phyloP scores from a whole-genome alignment of 2,329 filamentous ascomycete species.

The Lasiodiplodia gonubiensis region DNA sequence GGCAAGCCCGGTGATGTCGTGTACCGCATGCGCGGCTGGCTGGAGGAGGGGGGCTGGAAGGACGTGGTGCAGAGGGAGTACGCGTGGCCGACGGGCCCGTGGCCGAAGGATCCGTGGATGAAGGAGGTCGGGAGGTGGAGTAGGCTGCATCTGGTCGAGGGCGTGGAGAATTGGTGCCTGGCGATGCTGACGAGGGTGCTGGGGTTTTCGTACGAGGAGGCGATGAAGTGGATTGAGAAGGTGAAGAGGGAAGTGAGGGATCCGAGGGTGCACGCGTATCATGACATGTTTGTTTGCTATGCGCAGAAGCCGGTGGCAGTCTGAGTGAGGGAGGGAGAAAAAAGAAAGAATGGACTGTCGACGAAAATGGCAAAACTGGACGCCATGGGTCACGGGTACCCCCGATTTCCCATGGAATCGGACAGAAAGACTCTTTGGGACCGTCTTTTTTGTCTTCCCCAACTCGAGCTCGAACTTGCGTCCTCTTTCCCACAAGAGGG shows the following conservation, averaged over 20 bases:
- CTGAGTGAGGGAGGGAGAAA: not conserved
- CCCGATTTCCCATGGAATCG: no score
- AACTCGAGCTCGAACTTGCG: no score
- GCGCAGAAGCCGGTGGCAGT: constrained; percentile 3
- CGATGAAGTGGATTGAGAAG: constrained; percentile 25
- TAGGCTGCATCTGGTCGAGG: constrained; percentile 42
- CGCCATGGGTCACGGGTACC: no score
- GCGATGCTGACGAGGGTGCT: constrained; percentile 39
- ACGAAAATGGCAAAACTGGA: no score
- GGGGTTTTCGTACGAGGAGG: constrained; percentile 26
- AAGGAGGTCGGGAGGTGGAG: constrained; percentile 45
- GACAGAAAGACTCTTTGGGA: no score
- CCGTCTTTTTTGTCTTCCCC: no score
- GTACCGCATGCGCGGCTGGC: constrained; percentile 47
- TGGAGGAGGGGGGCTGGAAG: constrained; percentile 60
- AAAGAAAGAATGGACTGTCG: no score
- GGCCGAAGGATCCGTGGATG: constrained; percentile 39
- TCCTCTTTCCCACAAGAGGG: no score
- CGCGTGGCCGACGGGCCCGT: constrained; percentile 42
- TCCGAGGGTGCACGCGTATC: constrained; percentile 15
- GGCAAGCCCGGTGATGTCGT: constrained; percentile 47
- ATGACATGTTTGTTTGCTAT: constrained; percentile 25
- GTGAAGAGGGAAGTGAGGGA: constrained; percentile 18
- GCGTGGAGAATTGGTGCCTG: constrained; percentile 47
- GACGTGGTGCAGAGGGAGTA: constrained; percentile 55